These are phyloP conservation scores for Zygosaccharomyces bailii DNA, from an alignment of 805 yeast species.

Conservation along the genomic window DNA sequence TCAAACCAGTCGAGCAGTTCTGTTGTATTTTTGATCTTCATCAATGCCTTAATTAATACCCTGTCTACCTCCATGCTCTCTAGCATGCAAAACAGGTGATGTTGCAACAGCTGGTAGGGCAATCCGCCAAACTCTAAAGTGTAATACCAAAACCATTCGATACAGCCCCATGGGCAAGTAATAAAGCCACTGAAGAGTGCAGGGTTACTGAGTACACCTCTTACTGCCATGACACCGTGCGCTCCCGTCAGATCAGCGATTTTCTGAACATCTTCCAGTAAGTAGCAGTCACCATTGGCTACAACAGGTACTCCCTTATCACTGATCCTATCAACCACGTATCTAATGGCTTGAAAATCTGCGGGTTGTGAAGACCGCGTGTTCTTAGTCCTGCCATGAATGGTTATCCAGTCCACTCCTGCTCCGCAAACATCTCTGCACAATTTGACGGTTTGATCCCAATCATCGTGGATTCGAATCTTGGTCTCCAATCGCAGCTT, in stretches of 20 bases:
- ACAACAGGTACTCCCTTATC: conserved; percentile 71
- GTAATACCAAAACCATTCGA: conserved; percentile 79
- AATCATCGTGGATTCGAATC: conserved; percentile 79
- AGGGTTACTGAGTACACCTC: conserved; percentile 85
- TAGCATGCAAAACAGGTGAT: conserved; percentile 86
- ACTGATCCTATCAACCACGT: conserved; percentile 44
- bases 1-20: conserved; percentile 86
- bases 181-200: conserved; percentile 75
- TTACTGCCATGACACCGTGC: conserved; percentile 93
- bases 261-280: conserved; percentile 55
- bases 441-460: conserved; percentile 66
- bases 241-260: conserved; percentile 68
- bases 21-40: conserved; percentile 52
- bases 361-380: conserved; percentile 86
- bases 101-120: conserved; percentile 80
- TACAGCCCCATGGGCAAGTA: conserved; percentile 84
- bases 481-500: conserved; percentile 82
- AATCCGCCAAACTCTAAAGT: conserved; percentile 71
- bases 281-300: conserved; percentile 96
- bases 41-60: conserved; percentile 55
- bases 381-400: conserved; percentile 85
- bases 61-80: conserved; percentile 48
- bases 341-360: conserved; percentile 73
- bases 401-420: conserved; percentile 91
- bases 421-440: conserved; percentile 73